Evolutionary conservation across 371 early-diverging fungal genomes (phyloP), one percentile per base, ranked within the genome.

Genomic region (Mucor mucedo): DNA sequence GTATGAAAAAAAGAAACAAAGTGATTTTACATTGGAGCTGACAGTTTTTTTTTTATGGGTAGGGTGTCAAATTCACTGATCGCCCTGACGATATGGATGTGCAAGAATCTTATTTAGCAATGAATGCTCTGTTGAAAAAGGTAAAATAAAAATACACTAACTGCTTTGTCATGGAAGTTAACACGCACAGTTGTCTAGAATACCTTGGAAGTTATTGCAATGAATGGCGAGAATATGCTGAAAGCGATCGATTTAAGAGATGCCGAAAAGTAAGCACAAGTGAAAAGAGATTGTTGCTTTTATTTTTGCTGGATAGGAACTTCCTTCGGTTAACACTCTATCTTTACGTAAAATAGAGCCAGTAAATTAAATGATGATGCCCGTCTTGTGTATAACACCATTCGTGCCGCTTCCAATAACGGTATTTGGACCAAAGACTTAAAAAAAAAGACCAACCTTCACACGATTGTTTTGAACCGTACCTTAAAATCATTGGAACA

Each of bases 361-460:
- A 76, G 75, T 48, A 67, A 71, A 52, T 42, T 83, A 41, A 78
- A 70, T 35, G 75, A 75, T 38, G 83, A 83, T 49, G 73, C 68
- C 21, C 78, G 83, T 60, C 59, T 92, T n/a, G 89, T 96, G 0
- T 96, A 92, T 72, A 85, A 90, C 60, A 78, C 85, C 16, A 94
- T 96, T 63, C 91, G 93, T 63, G 84, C 85, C n/a, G 85, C 91
- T 42, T 91, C 85, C 33, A 91, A 92, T 70, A 89, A 88, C 47
- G 96, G 96, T 27, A 90, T 97, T 56, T 98, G 98, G 98, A 84
- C 94, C 33, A 94, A 92, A 71, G 92, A 93, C 49, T 78, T 99
- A 27, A 93, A 93, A 72, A 82, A 84, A 42, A 88, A 91, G 68
- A 94, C 94, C 16, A 93, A 92, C 52, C 75, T 99, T 47, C 95